Evolutionary conservation across 2,329 filamentous ascomycete genomes (phyloP).

Genomic region (Colletotrichum scovillei): DNA sequence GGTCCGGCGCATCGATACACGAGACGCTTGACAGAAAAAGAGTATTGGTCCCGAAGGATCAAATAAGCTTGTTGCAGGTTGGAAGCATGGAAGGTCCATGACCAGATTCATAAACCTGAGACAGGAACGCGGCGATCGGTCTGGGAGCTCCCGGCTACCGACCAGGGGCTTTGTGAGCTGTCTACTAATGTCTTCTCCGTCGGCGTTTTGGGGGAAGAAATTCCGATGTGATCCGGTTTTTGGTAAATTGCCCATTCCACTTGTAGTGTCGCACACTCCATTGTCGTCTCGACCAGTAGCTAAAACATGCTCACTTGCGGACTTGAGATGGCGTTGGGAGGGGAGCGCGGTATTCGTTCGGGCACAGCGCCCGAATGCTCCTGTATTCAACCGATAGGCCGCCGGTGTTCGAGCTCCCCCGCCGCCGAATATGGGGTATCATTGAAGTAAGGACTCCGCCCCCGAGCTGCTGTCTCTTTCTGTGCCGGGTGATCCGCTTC

Average conservation of each 20-base stretch:
- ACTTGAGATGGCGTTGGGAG: neutral
- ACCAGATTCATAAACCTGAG: neutral
- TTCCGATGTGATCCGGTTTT: conserved; percentile 23
- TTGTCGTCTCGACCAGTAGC: neutral
- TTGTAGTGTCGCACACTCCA: neutral
- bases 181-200: neutral
- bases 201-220: neutral
- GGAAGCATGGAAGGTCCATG: neutral
- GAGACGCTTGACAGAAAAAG: conserved; percentile 12
- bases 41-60: neutral
- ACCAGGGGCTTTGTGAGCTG: neutral
- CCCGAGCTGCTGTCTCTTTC: neutral
- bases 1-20: neutral
- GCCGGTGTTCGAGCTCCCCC: neutral
- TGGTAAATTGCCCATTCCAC: conserved; percentile 15
- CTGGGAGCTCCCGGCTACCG: neutral
- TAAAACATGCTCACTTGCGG: conserved; percentile 26
- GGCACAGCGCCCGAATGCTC: neutral
- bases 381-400: neutral
- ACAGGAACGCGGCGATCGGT: neutral
- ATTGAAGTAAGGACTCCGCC: neutral
- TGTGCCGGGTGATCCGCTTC: neutral
- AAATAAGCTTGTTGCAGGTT: conserved; percentile 24
- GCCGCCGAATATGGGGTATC: neutral
- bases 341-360: neutral